phyloP scores from a whole-genome alignment of 495 filamentous ascomycete species.

The Penicillium lagena region DNA sequence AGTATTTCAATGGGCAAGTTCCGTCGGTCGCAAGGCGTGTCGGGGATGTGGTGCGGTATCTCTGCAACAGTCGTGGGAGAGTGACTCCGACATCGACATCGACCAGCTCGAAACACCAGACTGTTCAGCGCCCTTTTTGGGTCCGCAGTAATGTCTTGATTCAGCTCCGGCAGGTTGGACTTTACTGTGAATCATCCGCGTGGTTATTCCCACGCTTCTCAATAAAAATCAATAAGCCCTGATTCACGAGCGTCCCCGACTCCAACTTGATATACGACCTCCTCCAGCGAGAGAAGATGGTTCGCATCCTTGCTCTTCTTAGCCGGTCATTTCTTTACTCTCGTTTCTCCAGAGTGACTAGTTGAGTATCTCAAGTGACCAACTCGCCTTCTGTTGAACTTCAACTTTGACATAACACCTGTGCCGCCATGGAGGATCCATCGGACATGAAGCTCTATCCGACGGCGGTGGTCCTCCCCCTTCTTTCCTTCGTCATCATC shows the following conservation, averaged over 20 bases:
- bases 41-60: not conserved
- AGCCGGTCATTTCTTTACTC: not conserved
- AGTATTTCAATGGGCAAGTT: slow-evolving; percentile 3
- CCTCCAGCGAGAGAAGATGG: not conserved
- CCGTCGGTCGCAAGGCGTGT: slow-evolving; percentile 1
- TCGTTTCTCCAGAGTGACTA: too few species aligned
- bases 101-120: too few species aligned
- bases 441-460: slow-evolving; percentile 13
- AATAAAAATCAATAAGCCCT: slow-evolving; percentile 1
- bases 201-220: not conserved
- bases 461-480: slow-evolving; percentile 29
- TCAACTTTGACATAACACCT: not conserved
- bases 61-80: not conserved
- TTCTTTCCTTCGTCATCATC: slow-evolving; percentile 52
- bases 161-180: not conserved
- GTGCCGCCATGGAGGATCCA: slow-evolving; percentile 2
- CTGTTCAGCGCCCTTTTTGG: not conserved
- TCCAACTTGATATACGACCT: not conserved
- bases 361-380: too few species aligned
- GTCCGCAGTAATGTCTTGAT: not conserved
- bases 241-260: not conserved
- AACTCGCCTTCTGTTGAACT: not conserved
- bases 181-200: not conserved
- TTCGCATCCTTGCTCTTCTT: not conserved
- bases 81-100: too few species aligned